Base-by-base conservation (phyloP, 2,329 filamentous ascomycete genomes). In the Trematosphaeria pertusa region DNA sequence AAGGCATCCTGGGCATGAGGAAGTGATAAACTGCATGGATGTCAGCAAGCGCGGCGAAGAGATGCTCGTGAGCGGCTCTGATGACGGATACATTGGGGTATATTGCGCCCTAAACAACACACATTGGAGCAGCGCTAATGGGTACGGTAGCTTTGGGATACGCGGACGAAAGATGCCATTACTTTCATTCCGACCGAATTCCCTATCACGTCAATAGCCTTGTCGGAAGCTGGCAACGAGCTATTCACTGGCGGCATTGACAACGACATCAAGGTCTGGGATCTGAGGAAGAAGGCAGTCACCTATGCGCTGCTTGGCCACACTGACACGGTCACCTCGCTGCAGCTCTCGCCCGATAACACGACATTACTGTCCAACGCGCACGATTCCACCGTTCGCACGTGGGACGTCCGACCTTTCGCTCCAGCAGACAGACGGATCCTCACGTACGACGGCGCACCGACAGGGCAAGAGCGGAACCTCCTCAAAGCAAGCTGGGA, bases 211-310 rank as follows among this genome's bases (percentile, higher is more conserved):
- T 89, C 93, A 0, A 85, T 97, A 5, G 90, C 91, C 12, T 79
- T 97, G n/a, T 87, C 92, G 0, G 91, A 96, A 70, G 91, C 93
- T 1, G 94, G 94, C 14, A 96, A 96, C 69, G 94, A 97, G 75
- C 84, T 99, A 19, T 99, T 94, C 72, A 88, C 89, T 5, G 93
- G 93, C 36, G 89, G 92, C 17, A 97, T 99, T 59, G 94, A 97
- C 75, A 97, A 97, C 67, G 91, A 95, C 61, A 96, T 99, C 70
- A 91, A 92, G 62, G 92, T 96, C 15, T 99, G 94, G 93, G 94
- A 99, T 73, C 76, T 97, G 65, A 86, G 94, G 58, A 97, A 96
- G 78, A 91, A 95, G 73, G 83, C 87, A 5, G 83, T 95, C 2
- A 85, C 91, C 5, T 97, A 97, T 73, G 87, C 88, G 1, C 87